phyloP scores from a whole-genome alignment of 2,329 filamentous ascomycete species.

The Ophiognomonia clavigignenti-juglandacearum region DNA sequence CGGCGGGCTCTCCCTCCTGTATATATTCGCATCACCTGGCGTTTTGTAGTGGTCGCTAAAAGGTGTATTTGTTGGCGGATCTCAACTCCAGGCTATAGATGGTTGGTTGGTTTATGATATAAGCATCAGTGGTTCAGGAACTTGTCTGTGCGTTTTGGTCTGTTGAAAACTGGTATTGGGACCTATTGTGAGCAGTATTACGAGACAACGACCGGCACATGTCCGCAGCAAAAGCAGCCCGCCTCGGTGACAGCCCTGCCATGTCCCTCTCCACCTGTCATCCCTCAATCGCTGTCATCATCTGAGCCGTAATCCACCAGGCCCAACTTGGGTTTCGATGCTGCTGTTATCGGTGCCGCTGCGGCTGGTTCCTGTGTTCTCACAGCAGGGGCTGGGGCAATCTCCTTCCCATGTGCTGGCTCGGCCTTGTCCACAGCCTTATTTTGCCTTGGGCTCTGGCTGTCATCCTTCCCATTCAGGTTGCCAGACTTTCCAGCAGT shows the following conservation, averaged over 20 bases:
- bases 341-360: background rate
- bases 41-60: background rate
- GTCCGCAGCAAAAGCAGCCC: too few species aligned
- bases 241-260: too few species aligned
- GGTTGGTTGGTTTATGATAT: conserved; percentile 5
- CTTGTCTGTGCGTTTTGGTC: too few species aligned
- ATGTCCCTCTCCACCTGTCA: too few species aligned
- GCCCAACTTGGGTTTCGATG: conserved; percentile 28
- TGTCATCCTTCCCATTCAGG: conserved; percentile 10
- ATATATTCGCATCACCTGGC: background rate
- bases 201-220: too few species aligned
- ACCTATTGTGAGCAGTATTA: too few species aligned
- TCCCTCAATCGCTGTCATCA: conserved; percentile 34
- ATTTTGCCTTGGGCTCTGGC: background rate
- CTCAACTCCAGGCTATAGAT: background rate
- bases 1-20: background rate
- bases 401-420: background rate
- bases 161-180: too few species aligned
- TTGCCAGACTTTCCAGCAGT: background rate
- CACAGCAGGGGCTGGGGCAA: conserved; percentile 19
- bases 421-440: conserved; percentile 1
- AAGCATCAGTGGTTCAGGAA: conserved; percentile 6
- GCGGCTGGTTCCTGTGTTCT: conserved; percentile 15
- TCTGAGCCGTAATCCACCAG: conserved; percentile 56
- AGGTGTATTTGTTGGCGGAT: background rate